phyloP scores from a whole-genome alignment of 192 early-diverging fungal genomes.

The Pilaira anomala region DNA sequence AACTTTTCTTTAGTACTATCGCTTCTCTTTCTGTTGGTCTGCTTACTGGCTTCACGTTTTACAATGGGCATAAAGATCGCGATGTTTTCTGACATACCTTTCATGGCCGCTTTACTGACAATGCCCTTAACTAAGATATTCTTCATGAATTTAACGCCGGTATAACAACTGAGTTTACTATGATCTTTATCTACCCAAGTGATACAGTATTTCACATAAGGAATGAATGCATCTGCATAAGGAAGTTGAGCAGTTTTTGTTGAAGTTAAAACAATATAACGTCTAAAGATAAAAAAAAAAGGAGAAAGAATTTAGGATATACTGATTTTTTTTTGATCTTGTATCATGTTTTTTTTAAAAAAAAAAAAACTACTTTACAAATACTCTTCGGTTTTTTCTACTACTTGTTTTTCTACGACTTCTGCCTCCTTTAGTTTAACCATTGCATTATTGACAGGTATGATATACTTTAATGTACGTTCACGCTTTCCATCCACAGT shows the following conservation, averaged over 20 bases:
- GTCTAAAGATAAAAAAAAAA: constrained; percentile 18
- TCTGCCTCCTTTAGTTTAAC: constrained; percentile 70
- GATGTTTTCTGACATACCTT: constrained; percentile 54
- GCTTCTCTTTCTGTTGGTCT: not conserved
- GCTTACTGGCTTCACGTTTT: constrained; percentile 38
- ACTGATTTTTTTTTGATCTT: not conserved
- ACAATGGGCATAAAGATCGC: constrained; percentile 46
- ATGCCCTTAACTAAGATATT: constrained; percentile 67
- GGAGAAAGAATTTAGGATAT: not conserved
- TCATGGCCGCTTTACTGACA: constrained; percentile 56
- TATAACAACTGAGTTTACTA: constrained; percentile 57
- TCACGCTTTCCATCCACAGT: constrained; percentile 22
- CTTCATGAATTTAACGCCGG: constrained; percentile 68
- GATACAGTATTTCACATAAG: constrained; percentile 62
- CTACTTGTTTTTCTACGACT: constrained; percentile 51
- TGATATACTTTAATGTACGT: constrained; percentile 57
- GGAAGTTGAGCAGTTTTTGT: constrained; percentile 49
- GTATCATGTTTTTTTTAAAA: not conserved
- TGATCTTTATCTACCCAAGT: constrained; percentile 52
- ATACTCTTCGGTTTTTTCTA: constrained; percentile 57
- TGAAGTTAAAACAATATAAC: constrained; percentile 50
- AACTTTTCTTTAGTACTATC: not conserved
- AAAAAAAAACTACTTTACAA: constrained; percentile 42
- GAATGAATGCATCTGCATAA: constrained; percentile 36
- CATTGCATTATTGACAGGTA: constrained; percentile 74